Percentiles rank a stretch among this genome's conserved stretches.
Conservation (phyloP, 2,329 filamentous ascomycete species). For the Pseudodiploospora longispora region DNA sequence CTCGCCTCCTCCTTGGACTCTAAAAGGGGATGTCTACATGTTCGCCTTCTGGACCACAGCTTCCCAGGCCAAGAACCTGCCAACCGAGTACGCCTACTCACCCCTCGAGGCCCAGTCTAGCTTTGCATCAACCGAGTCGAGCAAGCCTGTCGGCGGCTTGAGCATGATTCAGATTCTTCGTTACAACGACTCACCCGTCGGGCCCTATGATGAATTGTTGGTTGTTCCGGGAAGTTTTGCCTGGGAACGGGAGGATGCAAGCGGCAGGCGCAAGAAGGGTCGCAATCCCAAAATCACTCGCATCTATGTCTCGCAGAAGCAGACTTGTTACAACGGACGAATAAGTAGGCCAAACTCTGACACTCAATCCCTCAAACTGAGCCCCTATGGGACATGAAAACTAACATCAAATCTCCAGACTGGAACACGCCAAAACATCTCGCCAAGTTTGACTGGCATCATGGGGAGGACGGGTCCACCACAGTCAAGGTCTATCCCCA, state of each 20-base stretch:
- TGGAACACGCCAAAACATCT: conserved; percentile 51
- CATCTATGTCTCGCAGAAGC: conserved; percentile 46
- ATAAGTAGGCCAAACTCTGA: conserved; percentile 28
- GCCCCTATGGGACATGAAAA: background rate
- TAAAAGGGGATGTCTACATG: conserved; percentile 36
- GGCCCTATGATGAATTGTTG: conserved; percentile 46
- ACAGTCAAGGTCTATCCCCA: conserved; percentile 38
- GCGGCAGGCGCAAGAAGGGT: conserved; percentile 24
- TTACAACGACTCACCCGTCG: conserved; percentile 42
- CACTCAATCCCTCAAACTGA: background rate
- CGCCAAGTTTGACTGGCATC: conserved; percentile 40
- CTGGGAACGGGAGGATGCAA: conserved; percentile 29
- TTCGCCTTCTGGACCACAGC: conserved; percentile 32
- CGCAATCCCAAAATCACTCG: conserved; percentile 37
- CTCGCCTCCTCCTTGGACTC: conserved; percentile 33
- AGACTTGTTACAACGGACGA: conserved; percentile 45
- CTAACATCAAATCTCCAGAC: conserved; percentile 23
- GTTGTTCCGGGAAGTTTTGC: conserved; percentile 39
- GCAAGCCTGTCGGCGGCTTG: conserved; percentile 35
- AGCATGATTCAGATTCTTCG: conserved; percentile 43
- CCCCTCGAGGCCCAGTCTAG: conserved; percentile 36
- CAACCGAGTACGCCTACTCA: conserved; percentile 30
- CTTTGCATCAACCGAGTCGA: conserved; percentile 24
- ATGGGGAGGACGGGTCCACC: conserved; percentile 26
- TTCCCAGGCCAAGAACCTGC: conserved; percentile 22